Evolutionary conservation across 176 grass and related monocot genomes (phyloP).

Genomic region (Tillandsia leiboldiana): DNA sequence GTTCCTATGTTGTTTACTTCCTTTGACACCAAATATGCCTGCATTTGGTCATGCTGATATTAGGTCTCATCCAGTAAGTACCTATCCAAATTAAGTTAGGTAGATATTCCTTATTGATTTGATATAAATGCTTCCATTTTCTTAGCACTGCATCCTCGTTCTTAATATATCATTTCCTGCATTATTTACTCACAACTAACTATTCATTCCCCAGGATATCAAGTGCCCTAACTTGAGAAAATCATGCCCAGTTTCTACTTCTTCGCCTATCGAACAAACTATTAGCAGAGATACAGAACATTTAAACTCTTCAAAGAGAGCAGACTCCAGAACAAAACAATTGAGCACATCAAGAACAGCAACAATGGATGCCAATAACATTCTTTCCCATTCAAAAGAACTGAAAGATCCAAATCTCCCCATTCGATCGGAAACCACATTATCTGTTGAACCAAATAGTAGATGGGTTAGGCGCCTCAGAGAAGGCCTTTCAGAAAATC

Average conservation of each 20-base stretch:
- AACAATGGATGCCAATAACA: constrained; percentile 19
- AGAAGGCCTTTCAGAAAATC: constrained; percentile 12
- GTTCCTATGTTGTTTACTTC: too few species aligned
- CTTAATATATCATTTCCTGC: background rate
- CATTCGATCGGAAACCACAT: background rate
- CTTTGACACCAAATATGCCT: too few species aligned
- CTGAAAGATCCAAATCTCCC: constrained; percentile 20
- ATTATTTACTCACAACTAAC: background rate
- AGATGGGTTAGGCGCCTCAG: constrained; percentile 59
- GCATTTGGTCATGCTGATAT: too few species aligned
- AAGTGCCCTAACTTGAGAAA: background rate
- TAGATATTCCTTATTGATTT: too few species aligned
- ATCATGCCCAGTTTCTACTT: constrained; percentile 6
- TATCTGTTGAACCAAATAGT: constrained; percentile 5
- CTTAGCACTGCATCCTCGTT: background rate
- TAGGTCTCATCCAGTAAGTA: too few species aligned
- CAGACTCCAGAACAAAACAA: constrained; percentile 9
- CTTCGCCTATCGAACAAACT: constrained; percentile 8
- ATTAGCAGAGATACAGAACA: constrained; percentile 8
- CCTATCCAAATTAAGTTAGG: too few species aligned
- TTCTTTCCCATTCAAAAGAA: constrained; percentile 20
- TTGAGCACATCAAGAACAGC: constrained; percentile 16
- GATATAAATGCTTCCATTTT: too few species aligned
- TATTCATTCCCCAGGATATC: constrained; percentile 7
- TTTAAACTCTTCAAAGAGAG: constrained; percentile 12